These are phyloP conservation scores for Termitomyces sp. DNA, from an alignment of 768 basidiomycete genomes.

Conservation along the genomic window DNA sequence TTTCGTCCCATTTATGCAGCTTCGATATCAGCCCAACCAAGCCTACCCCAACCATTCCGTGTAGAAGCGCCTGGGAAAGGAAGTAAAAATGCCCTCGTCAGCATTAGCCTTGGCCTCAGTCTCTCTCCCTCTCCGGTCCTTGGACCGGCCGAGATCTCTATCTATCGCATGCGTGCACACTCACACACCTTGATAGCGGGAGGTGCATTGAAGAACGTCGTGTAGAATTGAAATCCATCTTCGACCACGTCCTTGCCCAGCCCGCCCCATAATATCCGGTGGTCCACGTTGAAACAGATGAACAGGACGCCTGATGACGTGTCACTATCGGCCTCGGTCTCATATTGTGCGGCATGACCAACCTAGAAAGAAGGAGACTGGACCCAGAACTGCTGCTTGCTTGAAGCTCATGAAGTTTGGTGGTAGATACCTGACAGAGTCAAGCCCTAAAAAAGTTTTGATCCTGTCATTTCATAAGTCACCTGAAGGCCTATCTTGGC, in stretches of 20 bases:
- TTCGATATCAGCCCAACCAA: slow-evolving; percentile 72
- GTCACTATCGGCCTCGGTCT: neutral
- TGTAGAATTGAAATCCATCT: slow-evolving; percentile 87
- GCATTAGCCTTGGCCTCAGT: neutral
- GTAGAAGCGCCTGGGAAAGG: slow-evolving; percentile 68
- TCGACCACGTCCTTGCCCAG: slow-evolving; percentile 57
- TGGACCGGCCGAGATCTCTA: neutral
- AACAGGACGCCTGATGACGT: slow-evolving; percentile 60
- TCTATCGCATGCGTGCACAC: neutral
- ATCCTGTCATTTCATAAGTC: neutral
- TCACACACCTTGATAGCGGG: slow-evolving; percentile 81
- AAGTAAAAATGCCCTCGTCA: neutral
- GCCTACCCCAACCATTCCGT: slow-evolving; percentile 78
- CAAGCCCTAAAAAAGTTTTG: neutral
- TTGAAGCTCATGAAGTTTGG: slow-evolving; percentile 69
- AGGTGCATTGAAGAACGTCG: slow-evolving; percentile 89
- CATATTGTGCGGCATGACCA: slow-evolving; percentile 18
- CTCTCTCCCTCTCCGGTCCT: neutral
- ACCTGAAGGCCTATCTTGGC: neutral
- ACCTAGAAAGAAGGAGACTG: slow-evolving; percentile 90
- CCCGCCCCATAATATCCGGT: slow-evolving; percentile 70
- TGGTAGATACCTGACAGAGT: neutral
- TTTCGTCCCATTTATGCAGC: slow-evolving; percentile 84
- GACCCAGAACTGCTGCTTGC: slow-evolving; percentile 82
- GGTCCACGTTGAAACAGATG: slow-evolving; percentile 85